Evolutionary conservation across 129 eudicot species (phyloP), one percentile per base, ranked within the genome.

Genomic region (Calendula officinalis): DNA sequence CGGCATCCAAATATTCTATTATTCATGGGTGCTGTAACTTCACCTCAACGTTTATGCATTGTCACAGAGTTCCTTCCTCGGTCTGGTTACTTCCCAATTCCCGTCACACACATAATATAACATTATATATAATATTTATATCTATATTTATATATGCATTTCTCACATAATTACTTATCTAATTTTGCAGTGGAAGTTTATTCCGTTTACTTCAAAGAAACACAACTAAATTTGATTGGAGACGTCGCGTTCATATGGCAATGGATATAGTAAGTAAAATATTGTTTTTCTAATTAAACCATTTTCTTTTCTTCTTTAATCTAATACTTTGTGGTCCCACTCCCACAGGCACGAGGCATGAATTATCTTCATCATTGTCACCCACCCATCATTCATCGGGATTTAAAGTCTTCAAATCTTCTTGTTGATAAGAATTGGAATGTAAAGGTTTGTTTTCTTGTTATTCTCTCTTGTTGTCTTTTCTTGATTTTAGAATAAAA

Each of bases 61-160:
- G 95, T 94, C 48, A 94, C 99, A 16, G 99, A 94, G 83, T 86
- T 94, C 86, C 95, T 94, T 80, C 95, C 97, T 14, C 89, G 99
- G 99, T 88, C n/a, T 70, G 13, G 60, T 78, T 64, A 5, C 76
- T n/a, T n/a, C 76, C 52, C 58, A 56, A 59, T 67, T 68, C 32
- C 62, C 41, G 50, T 71, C 9, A 15, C 56, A 17, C 13, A 3
- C 45, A 9, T 30, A 12, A 22, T 22, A 22, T 22, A 22, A 22
- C 30, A 22, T 22, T 22, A 22, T 46, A 8, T 47, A 15, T 38
- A 49, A 16, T 37, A 64, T 63, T 10, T 32, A 35, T 47, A 5
- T 7, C 3, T 22, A 32, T 45, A 64, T 63, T 10, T 32, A 35
- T 47, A 5, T 7, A 17, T 22, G 56, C 13, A 12, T 45, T 15